Conservation (phyloP, 352 stramenopile genomes). For the Globisporangium recalcitrans region DNA sequence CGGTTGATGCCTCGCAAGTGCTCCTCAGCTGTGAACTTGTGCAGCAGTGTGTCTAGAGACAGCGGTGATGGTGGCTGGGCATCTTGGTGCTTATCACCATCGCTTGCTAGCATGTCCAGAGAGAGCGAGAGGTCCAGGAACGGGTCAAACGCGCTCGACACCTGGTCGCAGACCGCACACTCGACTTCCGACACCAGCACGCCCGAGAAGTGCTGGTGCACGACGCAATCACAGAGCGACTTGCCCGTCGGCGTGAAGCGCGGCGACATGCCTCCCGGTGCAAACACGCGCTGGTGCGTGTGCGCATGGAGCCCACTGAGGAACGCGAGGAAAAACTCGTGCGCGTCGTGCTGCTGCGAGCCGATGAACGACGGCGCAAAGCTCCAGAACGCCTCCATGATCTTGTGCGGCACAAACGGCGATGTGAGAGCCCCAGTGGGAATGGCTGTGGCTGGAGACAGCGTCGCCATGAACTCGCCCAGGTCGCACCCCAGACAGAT, state of each 20-base stretch:
- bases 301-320: conserved; percentile 57
- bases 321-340: conserved; percentile 67
- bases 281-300: conserved; percentile 43
- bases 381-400: conserved; percentile 57
- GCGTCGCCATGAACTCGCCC: conserved; percentile 33
- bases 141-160: conserved; percentile 60
- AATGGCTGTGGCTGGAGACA: conserved; percentile 21
- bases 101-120: conserved; percentile 22
- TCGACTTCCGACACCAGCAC: conserved; percentile 53
- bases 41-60: conserved; percentile 35
- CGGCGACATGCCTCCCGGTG: conserved; percentile 38
- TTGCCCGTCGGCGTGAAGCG: conserved; percentile 51
- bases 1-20: conserved; percentile 51
- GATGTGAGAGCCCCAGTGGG: too few relatives aligned
- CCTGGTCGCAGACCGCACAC: conserved; percentile 45
- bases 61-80: conserved; percentile 1
- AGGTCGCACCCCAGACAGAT: conserved; percentile 67
- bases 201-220: conserved; percentile 69
- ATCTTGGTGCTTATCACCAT: conserved; percentile 3
- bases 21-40: conserved; percentile 48
- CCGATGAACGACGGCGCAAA: conserved; percentile 50
- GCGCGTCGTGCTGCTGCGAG: conserved; percentile 69
- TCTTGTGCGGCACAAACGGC: conserved; percentile 51
- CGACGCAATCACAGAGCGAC: conserved; percentile 62
- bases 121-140: conserved; percentile 73